phyloP scores from a whole-genome alignment of 1,284 basidiomycete species.

The Sanghuangporus baumii region DNA sequence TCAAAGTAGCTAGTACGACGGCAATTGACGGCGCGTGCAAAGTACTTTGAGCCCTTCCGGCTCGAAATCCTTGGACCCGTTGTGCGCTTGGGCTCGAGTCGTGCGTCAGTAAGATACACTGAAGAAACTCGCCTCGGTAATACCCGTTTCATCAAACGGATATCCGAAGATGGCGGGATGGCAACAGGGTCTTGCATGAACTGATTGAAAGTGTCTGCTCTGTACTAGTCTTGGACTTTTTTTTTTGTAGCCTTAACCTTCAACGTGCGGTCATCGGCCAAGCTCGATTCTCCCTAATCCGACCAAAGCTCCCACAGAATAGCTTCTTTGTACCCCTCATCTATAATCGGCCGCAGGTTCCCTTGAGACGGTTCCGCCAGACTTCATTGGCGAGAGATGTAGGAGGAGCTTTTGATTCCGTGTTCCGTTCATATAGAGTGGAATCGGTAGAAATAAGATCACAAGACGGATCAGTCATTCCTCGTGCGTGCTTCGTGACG shows the following conservation, averaged over 20 bases:
- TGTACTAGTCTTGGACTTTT: not conserved
- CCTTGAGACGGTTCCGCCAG: slow-evolving; percentile 6
- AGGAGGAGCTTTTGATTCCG: slow-evolving; percentile 6
- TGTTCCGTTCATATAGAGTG: slow-evolving; percentile 9
- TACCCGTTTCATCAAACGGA: too few relatives aligned
- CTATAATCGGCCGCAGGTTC: not conserved
- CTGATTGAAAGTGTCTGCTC: too few relatives aligned
- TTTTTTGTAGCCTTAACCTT: not conserved
- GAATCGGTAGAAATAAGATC: not conserved
- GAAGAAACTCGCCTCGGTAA: too few relatives aligned
- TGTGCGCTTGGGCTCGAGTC: too few relatives aligned
- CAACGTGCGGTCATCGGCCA: not conserved
- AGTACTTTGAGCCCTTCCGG: too few relatives aligned
- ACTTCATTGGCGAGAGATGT: not conserved
- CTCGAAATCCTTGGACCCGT: too few relatives aligned
- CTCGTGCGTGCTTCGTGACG: not conserved
- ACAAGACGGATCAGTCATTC: not conserved
- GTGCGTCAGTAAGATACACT: too few relatives aligned
- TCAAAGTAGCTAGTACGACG: too few relatives aligned
- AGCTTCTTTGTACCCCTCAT: not conserved
- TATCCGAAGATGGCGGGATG: too few relatives aligned
- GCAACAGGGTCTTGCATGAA: too few relatives aligned
- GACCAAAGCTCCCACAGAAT: not conserved
- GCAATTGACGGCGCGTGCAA: too few relatives aligned
- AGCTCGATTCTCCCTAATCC: not conserved